Evolutionary conservation across 768 basidiomycete genomes (phyloP).

Genomic region (Boletus reticulatus): DNA sequence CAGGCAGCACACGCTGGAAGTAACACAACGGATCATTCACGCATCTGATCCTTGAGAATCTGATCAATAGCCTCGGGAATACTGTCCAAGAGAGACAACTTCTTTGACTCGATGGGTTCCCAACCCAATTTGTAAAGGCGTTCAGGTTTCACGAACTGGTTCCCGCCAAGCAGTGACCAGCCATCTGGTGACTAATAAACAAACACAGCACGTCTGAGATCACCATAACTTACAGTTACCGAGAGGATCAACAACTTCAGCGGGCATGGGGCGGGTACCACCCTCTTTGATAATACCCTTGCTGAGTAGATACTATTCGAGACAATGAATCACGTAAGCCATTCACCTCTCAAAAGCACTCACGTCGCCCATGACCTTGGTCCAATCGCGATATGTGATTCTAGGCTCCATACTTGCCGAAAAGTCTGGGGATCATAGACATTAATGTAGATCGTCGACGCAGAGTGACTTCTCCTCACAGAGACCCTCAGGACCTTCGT

Average conservation of each 20-base stretch:
- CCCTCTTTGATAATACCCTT: constrained; percentile 34
- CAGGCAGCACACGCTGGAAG: neutral
- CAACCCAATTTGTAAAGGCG: constrained; percentile 40
- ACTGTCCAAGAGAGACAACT: constrained; percentile 26
- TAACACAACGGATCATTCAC: neutral
- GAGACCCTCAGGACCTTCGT: constrained; percentile 40
- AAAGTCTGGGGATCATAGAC: constrained; percentile 32
- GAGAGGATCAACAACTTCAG: constrained; percentile 34
- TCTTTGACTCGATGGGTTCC: constrained; percentile 32
- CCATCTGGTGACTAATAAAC: constrained; percentile 27
- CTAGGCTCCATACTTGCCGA: constrained; percentile 27
- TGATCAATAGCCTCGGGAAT: constrained; percentile 31
- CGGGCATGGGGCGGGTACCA: constrained; percentile 33
- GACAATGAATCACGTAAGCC: neutral
- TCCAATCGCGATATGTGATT: constrained; percentile 32
- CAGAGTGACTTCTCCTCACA: constrained; percentile 28
- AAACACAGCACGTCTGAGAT: neutral
- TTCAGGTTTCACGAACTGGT: constrained; percentile 33
- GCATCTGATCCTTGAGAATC: constrained; percentile 8
- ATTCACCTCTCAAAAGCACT: constrained; percentile 5
- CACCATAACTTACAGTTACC: constrained; percentile 36
- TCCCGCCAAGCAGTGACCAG: constrained; percentile 42
- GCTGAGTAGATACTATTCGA: constrained; percentile 30
- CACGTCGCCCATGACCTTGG: constrained; percentile 37
- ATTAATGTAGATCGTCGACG: neutral